Base-by-base conservation (phyloP, 768 basidiomycete species). In the Suillus tomentosus region DNA sequence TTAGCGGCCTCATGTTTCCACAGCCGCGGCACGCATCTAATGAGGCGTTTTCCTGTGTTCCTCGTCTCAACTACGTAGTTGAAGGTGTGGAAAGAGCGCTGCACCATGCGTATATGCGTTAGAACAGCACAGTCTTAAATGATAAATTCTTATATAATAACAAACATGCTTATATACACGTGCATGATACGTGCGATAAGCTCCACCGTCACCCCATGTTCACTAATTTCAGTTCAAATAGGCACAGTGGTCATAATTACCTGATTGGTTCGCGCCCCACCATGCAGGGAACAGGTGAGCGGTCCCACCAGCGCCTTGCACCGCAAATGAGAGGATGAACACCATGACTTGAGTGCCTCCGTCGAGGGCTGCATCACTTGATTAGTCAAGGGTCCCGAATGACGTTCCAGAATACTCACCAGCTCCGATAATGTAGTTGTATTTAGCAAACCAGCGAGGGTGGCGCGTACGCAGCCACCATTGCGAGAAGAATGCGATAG, bases 391-490 rank as follows among this genome's bases (percentile, higher is more conserved):
- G 24, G 31, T 13, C 58, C 11, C 4, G 17, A n/a, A 22, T 47
- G 39, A 27, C 17, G 19, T 36, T 53, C 36, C n/a, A n/a, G 1
- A 17, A 39, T 48, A 67, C 74, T 64, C 50, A 75, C 72, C 89
- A 48, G 87, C 90, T 36, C 86, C 87, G 4, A 90, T 73, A 45
- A 88, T 83, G 69, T 87, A 88, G 70, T 89, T 88, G 72, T 87
- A 87, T 68, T 79, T 79, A 69, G 83, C 82, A 74, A 87, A 91
- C 88, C 88, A 91, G 15, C 81, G 81, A 2, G 89, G 86, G 63
- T 86, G 77, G 64, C 83, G 81, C 45, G 74, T 80, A 40, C 87
- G 78, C 24, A 89, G 68, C 84, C 84, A 89, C 31, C 83, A 70
- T 62, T 90, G 89, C 1, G 88, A 88, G 43, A 82, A 65, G 63